Base-by-base conservation (phyloP, 192 early-diverging fungal genomes). In the Podila epigama region DNA sequence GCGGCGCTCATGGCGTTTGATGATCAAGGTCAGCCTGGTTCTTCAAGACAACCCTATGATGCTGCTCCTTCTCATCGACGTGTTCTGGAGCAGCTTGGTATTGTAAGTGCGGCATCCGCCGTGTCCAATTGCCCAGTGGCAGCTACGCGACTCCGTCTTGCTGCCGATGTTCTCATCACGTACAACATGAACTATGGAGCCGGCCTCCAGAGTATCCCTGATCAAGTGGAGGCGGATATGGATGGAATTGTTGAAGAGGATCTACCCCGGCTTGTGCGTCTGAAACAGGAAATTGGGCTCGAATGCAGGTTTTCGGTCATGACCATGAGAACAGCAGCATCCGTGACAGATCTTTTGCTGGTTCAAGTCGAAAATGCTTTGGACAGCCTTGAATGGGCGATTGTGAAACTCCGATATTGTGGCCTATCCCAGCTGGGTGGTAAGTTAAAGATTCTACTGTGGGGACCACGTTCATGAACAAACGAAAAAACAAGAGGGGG, bases 311-410 rank as follows among this genome's bases (percentile, higher is more conserved):
- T 73, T 69, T 36, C 66, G 11, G 69, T 86, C 11, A 72, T 86
- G n/a, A 88, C 85, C 28, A 27, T 69, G 28, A 64, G 78, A 20
- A 87, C 85, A 1, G 62, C 57, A 4, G 41, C 37, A 1, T 61
- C 56, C 3, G 57, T 82, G 20, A 81, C 81, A 0, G 63, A 66
- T 18, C 67, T 80, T 13, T 52, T 86, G 8, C 51, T 88, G n/a
- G 54, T 61, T 10, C 82, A 85, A 25, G 59, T 83, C 10, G 84
- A 86, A 12, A 63, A 68, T 29, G 71, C 79, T 9, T 66, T 72
- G 41, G 85, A 85, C 31, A 79, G 82, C 33, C 67, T 88, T 29
- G 81, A 84, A 20, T 86, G 87, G 87, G 79, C 81, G 15, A 57
- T 86, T 3, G 40, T 41, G 20, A 71, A 75, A 54, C 69, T 87